phyloP scores from a whole-genome alignment of 768 basidiomycete species.

The Daedaleopsis sinensis region DNA sequence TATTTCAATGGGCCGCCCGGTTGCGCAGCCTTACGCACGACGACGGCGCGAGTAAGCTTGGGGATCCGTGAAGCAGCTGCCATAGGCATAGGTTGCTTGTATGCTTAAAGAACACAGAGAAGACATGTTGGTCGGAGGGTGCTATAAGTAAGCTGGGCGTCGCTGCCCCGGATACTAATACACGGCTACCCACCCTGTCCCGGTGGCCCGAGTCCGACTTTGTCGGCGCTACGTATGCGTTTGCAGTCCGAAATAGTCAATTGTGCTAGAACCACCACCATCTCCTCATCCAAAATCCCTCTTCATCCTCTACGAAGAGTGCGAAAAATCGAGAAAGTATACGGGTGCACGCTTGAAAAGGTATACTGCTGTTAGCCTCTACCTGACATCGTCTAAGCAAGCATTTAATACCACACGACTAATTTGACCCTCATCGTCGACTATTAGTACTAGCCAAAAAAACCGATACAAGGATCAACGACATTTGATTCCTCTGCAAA shows the following conservation, averaged over 20 bases:
- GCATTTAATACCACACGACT: too few relatives aligned
- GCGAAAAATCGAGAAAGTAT: not conserved
- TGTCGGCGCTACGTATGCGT: not conserved
- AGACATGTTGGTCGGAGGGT: not conserved
- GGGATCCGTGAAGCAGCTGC: slow-evolving; percentile 36
- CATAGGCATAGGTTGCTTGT: slow-evolving; percentile 10
- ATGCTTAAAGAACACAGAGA: not conserved
- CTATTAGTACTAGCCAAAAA: too few relatives aligned
- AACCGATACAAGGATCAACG: too few relatives aligned
- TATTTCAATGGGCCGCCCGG: slow-evolving; percentile 48
- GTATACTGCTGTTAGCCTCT: too few relatives aligned
- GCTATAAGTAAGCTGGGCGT: not conserved
- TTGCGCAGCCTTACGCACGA: slow-evolving; percentile 46
- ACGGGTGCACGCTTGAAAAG: too few relatives aligned
- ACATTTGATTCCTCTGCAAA: too few relatives aligned
- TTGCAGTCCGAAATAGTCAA: slow-evolving; percentile 11
- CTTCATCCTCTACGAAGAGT: not conserved
- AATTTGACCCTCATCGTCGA: too few relatives aligned
- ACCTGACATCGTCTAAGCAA: too few relatives aligned
- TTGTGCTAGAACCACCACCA: slow-evolving; percentile 9
- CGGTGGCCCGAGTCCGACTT: slow-evolving; percentile 1
- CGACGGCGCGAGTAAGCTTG: slow-evolving; percentile 48
- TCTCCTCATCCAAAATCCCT: not conserved
- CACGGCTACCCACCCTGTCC: slow-evolving; percentile 1
- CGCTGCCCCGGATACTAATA: not conserved